phyloP scores from a whole-genome alignment of 108 stramenopile species.

The Asterionellopsis glacialis region DNA sequence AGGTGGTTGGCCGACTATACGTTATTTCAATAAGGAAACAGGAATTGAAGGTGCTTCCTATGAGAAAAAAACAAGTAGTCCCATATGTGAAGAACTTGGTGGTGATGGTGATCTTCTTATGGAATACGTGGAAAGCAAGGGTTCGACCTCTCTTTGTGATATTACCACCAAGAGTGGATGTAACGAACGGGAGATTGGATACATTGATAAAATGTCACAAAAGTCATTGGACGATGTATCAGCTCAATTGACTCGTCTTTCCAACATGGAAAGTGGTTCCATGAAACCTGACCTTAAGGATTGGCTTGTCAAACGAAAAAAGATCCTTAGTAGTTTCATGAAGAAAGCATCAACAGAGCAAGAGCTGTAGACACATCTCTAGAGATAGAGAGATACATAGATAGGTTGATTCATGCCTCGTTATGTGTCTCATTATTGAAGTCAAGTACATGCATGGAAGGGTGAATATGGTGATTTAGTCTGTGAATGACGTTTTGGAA shows the following conservation, averaged over 20 bases:
- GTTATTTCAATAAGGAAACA: constrained; percentile 63
- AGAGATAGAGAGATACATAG: no score
- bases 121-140: constrained; percentile 45
- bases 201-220: constrained; percentile 26
- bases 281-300: constrained; percentile 29
- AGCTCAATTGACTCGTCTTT: constrained; percentile 22
- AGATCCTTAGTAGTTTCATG: constrained; percentile 10
- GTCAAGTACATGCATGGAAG: no score
- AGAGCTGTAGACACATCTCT: no score
- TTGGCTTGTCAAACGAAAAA: constrained; percentile 26
- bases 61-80: constrained; percentile 35
- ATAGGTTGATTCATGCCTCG: no score
- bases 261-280: constrained; percentile 25
- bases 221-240: constrained; percentile 21
- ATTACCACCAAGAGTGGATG: constrained; percentile 22
- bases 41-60: constrained; percentile 48
- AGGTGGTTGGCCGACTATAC: constrained; percentile 75
- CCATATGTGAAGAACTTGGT: constrained; percentile 58
- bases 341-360: no score
- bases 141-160: constrained; percentile 36
- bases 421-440: no score
- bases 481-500: no score
- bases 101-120: constrained; percentile 35
- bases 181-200: constrained; percentile 33
- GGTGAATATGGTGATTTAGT: no score